These are phyloP conservation scores for Thielaviopsis euricoi DNA, from an alignment of 2,329 filamentous ascomycete species.

Conservation along the genomic window DNA sequence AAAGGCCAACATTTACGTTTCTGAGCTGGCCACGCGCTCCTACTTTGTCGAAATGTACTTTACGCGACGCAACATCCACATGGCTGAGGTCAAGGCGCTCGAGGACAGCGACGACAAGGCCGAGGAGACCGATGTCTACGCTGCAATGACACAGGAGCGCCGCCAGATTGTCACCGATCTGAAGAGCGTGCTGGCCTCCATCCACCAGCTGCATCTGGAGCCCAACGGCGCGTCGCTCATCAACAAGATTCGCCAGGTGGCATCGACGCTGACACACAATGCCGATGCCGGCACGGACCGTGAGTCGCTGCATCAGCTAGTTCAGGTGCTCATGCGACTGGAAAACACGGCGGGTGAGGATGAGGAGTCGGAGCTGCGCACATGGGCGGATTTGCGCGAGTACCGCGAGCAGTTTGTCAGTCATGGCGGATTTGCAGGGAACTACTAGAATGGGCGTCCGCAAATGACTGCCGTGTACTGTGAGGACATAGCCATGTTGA, in stretches of 20 bases:
- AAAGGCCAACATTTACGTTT: conserved; percentile 78
- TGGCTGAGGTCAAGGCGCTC: conserved; percentile 20
- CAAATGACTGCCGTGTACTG: neutral
- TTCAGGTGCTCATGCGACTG: conserved; percentile 7
- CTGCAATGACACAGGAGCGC: conserved; percentile 56
- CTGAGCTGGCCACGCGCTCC: conserved; percentile 63
- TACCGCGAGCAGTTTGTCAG: conserved; percentile 10
- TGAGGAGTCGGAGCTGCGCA: conserved; percentile 9
- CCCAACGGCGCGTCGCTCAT: conserved; percentile 50
- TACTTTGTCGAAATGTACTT: conserved; percentile 81
- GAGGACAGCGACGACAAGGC: conserved; percentile 24
- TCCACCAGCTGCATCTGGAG: conserved; percentile 75
- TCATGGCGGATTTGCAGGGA: conserved; percentile 11
- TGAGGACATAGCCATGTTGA: neutral
- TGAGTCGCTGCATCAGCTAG: conserved; percentile 8
- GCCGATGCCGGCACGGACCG: conserved; percentile 3
- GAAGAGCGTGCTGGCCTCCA: conserved; percentile 55
- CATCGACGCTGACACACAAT: conserved; percentile 55
- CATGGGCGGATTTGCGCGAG: conserved; percentile 9
- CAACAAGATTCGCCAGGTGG: conserved; percentile 72
- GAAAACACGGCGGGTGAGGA: conserved; percentile 9
- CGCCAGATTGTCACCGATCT: conserved; percentile 71
- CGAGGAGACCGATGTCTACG: conserved; percentile 33
- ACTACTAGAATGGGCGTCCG: conserved; percentile 2
- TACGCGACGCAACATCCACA: conserved; percentile 51